These are phyloP conservation scores for Cephaloascus fragrans DNA, from an alignment of 805 yeast genomes.

Conservation along the genomic window DNA sequence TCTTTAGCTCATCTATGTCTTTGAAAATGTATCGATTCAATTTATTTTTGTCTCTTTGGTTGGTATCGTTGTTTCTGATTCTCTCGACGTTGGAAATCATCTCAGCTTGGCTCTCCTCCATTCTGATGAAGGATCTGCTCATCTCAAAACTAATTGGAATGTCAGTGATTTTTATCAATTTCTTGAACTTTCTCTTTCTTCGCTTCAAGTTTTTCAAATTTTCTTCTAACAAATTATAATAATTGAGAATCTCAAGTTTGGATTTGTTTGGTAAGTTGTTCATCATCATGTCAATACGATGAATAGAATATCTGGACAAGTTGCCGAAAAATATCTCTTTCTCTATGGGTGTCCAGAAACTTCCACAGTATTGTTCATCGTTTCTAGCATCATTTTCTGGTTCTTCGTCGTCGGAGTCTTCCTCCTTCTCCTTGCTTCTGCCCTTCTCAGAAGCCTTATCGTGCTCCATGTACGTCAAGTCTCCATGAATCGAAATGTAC, in stretches of 20 bases:
- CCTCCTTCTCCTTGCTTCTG: no score
- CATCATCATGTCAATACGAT: conserved; percentile 29
- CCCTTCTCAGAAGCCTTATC: background rate
- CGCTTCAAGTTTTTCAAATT: conserved; percentile 16
- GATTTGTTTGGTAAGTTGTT: conserved; percentile 30
- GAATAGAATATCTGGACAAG: conserved; percentile 39
- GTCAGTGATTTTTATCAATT: conserved; percentile 26
- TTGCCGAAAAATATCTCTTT: conserved; percentile 42
- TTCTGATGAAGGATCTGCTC: conserved; percentile 26
- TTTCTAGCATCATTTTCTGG: background rate
- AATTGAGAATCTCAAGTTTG: conserved; percentile 30
- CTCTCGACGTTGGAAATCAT: conserved; percentile 12
- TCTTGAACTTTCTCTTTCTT: conserved; percentile 6
- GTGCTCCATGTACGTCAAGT: background rate
- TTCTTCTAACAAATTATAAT: conserved; percentile 26
- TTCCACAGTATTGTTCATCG: no score
- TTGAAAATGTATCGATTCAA: background rate
- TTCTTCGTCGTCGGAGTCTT: background rate
- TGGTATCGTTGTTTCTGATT: background rate
- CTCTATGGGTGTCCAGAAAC: conserved; percentile 36
- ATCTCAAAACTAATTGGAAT: conserved; percentile 47
- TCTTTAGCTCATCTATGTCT: background rate
- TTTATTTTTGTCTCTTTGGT: background rate
- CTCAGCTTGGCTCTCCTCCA: conserved; percentile 33
- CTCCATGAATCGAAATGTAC: background rate